Conservation (phyloP, 1,139 yeast genomes). For the Lodderomyces parapsilosis region DNA sequence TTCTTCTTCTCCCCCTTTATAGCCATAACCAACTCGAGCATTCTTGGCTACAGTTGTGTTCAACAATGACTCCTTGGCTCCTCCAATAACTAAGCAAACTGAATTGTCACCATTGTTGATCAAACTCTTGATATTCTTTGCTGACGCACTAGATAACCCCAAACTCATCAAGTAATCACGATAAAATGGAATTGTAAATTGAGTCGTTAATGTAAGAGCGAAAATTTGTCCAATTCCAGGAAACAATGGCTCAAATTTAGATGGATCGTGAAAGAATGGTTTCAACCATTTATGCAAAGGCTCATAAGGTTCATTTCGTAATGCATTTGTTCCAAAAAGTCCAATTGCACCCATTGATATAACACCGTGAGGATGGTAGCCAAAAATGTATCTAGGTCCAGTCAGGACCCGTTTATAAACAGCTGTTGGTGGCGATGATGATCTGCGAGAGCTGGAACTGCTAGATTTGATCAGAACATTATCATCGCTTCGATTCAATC, state of each 20-base stretch:
- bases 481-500: constrained; percentile 28
- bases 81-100: constrained; percentile 89
- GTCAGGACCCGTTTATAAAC: constrained; percentile 34
- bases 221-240: constrained; percentile 80
- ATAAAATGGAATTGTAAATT: constrained; percentile 83
- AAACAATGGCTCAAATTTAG: constrained; percentile 49
- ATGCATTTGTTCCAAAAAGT: constrained; percentile 76
- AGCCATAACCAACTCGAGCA: constrained; percentile 44
- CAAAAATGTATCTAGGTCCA: constrained; percentile 84
- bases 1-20: constrained; percentile 21
- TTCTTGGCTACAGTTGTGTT: constrained; percentile 38
- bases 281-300: constrained; percentile 55
- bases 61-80: constrained; percentile 85
- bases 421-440: constrained; percentile 12
- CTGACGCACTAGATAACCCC: constrained; percentile 86
- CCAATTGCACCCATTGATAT: constrained; percentile 93
- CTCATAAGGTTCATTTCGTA: constrained; percentile 44
- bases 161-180: constrained; percentile 80
- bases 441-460: background rate
- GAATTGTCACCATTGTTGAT: constrained; percentile 67
- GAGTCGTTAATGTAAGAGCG: constrained; percentile 77
- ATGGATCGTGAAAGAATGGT: constrained; percentile 44
- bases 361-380: constrained; percentile 97
- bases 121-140: constrained; percentile 64
- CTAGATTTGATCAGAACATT: background rate